Evolutionary conservation across 495 filamentous ascomycete species (phyloP), one percentile per base, ranked within the genome.

Genomic region (Neurospora sp.): DNA sequence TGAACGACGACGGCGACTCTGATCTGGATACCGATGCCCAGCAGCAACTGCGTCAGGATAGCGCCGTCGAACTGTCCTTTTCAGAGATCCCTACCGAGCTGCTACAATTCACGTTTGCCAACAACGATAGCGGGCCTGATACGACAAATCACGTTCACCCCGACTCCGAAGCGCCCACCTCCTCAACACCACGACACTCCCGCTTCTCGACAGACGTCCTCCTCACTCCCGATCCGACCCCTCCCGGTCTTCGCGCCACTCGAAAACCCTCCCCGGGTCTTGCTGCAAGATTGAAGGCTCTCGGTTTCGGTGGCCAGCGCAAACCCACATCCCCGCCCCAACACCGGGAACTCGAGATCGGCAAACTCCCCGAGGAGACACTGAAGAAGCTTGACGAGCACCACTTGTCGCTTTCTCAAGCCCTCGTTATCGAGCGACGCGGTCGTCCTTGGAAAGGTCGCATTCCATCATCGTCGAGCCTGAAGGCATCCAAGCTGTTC

Each of bases 361-460:
- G 92, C 73, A 88, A 91, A 69, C 91, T 95, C 14, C 89, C 91
- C 7, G 89, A 93, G 81, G 87, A 90, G 71, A 89, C 93, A 53
- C 83, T 95, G 42, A 87, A 90, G 74, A 87, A 89, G 72, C 83
- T 93, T 37, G 90, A 93, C 75, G 86, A 83, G 75, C 83, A 86
- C 8, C 89, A 92, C 74, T 87, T 88, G 70, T 81, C 86, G 70
- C 82, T 84, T 74, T 89, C 89, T 7, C 80, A 83, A 53, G 84
- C 81, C 70, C 71, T 83, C n/a, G 74, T 80, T 61, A 79, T 91
- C 76, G 85, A 87, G 79, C 86, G 84, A 75, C 87, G 85, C 74
- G 90, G 90, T 69, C 87, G 89, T 74, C 84, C 88, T 68, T 92
- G 90, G 90, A 88, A 84, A 82, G 88, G 85, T 73, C 83, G 81